Base-by-base conservation (phyloP, 2,329 filamentous ascomycete genomes). In the Penicillium psychrosexuale region DNA sequence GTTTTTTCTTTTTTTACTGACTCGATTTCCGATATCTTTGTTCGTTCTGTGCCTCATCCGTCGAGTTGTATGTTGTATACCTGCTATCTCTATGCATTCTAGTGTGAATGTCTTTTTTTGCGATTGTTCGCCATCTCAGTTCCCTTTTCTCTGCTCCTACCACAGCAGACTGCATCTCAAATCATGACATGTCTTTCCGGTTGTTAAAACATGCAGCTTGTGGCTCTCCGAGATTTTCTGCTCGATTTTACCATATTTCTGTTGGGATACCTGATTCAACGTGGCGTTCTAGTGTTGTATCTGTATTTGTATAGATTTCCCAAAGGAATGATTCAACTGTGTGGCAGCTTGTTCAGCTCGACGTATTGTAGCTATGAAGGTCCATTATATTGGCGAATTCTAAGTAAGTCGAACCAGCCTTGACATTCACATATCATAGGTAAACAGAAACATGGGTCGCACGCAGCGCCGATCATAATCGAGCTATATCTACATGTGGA, bases 401-500 rank as follows among this genome's bases (percentile, higher is more conserved):
- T 5, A 40, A 31, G n/a, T 5, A 40, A 31, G n/a, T 37, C 11
- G 24, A 39, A 28, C 46, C 34, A 30, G 24, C 22, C n/a, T 37
- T 38, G 24, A 28, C 22, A 47, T 47, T 49, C 13, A 2, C 28
- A 34, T 12, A 38, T 37, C 33, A 27, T 38, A 47, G 45, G 28
- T 11, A 42, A 33, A 43, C 37, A 49, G 19, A 24, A 31, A 52
- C n/a, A 19, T 47, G 34, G 27, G 24, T 44, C 19, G 22, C 49
- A 46, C 27, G 36, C n/a, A 40, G 28, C 45, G 37, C 51, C 47
- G 43, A 49, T 46, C 42, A 46, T 37, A 47, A 49, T 49, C 38
- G 38, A 55, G 42, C 60, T 60, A 51, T 62, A 62, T 61, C 59
- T 61, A 62, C 59, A 62, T 51, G 48, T 33, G n/a, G 36, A 17